Conservation (phyloP, 768 basidiomycete species). For the Podaxis sp. region DNA sequence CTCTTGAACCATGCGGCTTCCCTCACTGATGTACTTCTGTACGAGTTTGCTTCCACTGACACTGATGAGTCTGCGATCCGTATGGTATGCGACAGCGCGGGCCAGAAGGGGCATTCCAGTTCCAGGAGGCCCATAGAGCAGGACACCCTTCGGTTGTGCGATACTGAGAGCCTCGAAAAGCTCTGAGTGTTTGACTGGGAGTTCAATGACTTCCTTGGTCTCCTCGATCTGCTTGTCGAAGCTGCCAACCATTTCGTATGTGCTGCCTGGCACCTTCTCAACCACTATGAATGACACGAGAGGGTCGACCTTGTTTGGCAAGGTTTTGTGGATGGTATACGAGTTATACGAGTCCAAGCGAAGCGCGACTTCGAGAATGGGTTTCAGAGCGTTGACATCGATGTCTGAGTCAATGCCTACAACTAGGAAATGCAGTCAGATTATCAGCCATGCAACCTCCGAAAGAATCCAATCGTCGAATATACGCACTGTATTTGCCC, state of each 20-base stretch:
- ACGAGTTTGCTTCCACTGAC: conserved; percentile 93
- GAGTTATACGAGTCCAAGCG: conserved; percentile 96
- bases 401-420: conserved; percentile 92
- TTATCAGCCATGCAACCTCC: neutral
- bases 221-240: conserved; percentile 99
- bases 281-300: conserved; percentile 99
- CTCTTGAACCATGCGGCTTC: conserved; percentile 94
- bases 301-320: conserved; percentile 97
- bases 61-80: conserved; percentile 96
- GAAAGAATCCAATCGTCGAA: neutral
- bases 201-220: conserved; percentile 94
- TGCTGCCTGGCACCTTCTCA: conserved; percentile 98
- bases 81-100: conserved; percentile 95
- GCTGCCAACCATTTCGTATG: conserved; percentile 99
- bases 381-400: conserved; percentile 73
- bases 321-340: conserved; percentile 94
- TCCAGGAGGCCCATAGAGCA: conserved; percentile 94
- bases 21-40: conserved; percentile 98
- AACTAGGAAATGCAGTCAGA: conserved; percentile 43
- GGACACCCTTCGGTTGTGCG: conserved; percentile 94
- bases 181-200: conserved; percentile 97
- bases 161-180: conserved; percentile 95
- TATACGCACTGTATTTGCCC: conserved; percentile 96
- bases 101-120: conserved; percentile 96
- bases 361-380: conserved; percentile 91